These are phyloP conservation scores for Pythium phragmitis DNA, from an alignment of 352 stramenopile species.

Conservation along the genomic window DNA sequence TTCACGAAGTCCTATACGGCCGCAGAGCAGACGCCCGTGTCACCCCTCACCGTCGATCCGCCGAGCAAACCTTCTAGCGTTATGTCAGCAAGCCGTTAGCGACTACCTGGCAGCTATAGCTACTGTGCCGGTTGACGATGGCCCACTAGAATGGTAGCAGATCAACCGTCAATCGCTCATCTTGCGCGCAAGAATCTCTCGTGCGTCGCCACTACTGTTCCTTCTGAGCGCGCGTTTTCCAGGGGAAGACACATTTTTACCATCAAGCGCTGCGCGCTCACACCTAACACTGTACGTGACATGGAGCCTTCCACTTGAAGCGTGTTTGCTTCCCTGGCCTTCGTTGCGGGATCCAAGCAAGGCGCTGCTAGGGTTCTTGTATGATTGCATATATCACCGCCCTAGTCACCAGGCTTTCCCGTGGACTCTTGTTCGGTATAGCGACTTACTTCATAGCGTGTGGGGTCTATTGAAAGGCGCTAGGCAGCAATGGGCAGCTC, in stretches of 20 bases:
- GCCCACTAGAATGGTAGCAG: constrained; percentile 8
- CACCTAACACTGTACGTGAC: neutral
- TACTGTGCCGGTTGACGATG: neutral
- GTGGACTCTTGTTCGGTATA: too few relatives aligned
- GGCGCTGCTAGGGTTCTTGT: too few relatives aligned
- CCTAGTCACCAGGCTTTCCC: too few relatives aligned
- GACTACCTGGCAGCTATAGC: neutral
- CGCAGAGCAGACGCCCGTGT: neutral
- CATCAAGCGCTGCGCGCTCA: constrained; percentile 2
- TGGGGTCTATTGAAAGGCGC: too few relatives aligned
- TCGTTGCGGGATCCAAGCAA: too few relatives aligned
- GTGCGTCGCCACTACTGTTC: constrained; percentile 2
- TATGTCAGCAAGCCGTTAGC: neutral
- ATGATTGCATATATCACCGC: too few relatives aligned
- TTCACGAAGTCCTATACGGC: neutral
- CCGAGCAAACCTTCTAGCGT: neutral
- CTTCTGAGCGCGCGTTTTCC: constrained; percentile 11
- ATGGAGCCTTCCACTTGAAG: neutral
- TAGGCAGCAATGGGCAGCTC: too few relatives aligned
- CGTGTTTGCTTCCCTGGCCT: too few relatives aligned
- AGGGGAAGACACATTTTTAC: constrained; percentile 2
- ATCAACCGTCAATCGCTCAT: neutral
- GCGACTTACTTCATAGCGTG: too few relatives aligned
- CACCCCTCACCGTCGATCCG: too few relatives aligned
- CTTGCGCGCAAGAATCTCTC: constrained; percentile 2